Evolutionary conservation across 345 rosid genomes (phyloP).

Genomic region (Bruguiera gymnorhiza): DNA sequence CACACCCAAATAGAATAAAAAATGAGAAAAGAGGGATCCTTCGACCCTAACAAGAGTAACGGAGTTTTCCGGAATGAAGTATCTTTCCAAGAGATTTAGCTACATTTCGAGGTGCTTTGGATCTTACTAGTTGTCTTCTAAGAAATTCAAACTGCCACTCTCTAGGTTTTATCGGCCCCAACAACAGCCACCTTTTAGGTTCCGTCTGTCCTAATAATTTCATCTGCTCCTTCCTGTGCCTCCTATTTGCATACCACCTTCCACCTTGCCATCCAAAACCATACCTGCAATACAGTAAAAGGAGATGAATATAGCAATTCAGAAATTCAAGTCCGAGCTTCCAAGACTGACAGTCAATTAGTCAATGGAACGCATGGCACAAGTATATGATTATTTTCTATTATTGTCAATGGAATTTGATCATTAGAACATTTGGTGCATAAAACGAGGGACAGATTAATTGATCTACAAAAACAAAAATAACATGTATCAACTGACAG

Average conservation of each 20-base stretch:
- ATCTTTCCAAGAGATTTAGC: constrained; percentile 35
- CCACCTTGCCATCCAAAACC: constrained; percentile 97
- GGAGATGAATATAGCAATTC: neutral
- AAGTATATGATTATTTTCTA: neutral
- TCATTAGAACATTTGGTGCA: no score
- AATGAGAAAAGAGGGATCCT: neutral
- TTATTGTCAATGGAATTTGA: no score
- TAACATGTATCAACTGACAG: neutral
- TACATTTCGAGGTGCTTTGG: constrained; percentile 24
- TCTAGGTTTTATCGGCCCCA: constrained; percentile 53
- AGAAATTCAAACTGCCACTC: constrained; percentile 55
- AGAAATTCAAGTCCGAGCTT: neutral
- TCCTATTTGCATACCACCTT: constrained; percentile 80
- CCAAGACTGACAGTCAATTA: neutral
- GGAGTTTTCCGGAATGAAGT: constrained; percentile 23
- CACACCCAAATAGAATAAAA: neutral
- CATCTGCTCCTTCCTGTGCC: constrained; percentile 74
- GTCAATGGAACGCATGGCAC: neutral
- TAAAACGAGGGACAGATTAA: no score
- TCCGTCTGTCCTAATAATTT: constrained; percentile 65
- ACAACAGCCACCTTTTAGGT: constrained; percentile 65
- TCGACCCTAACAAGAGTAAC: constrained; percentile 19
- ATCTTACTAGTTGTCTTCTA: constrained; percentile 43
- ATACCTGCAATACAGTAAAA: constrained; percentile 49
- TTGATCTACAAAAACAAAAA: neutral